Conservation (phyloP, 768 basidiomycete genomes). For the Austroboletus eburneus region DNA sequence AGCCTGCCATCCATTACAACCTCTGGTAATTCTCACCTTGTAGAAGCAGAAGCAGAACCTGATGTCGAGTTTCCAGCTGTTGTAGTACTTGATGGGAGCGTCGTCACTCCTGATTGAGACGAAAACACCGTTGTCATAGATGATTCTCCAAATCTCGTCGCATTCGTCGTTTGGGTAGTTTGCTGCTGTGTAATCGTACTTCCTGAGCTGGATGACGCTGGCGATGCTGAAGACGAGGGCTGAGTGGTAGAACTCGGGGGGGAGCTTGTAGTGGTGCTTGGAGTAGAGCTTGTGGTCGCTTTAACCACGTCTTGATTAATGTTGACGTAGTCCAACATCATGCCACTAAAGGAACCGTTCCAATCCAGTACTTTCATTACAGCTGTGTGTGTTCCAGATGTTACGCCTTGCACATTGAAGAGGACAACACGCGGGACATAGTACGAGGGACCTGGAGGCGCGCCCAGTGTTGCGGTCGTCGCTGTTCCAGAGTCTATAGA, state of each 20-base stretch:
- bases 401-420: conserved; percentile 19
- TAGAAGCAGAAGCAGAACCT: conserved; percentile 6
- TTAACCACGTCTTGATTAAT: conserved; percentile 21
- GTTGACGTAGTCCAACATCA: conserved; percentile 28
- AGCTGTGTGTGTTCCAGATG: conserved; percentile 21
- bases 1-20: background rate
- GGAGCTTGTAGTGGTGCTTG: conserved; percentile 1
- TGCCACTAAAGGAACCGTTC: conserved; percentile 23
- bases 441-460: conserved; percentile 22
- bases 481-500: conserved; percentile 21
- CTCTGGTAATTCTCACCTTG: conserved; percentile 8
- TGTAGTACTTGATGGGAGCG: conserved; percentile 12
- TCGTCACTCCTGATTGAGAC: conserved; percentile 7
- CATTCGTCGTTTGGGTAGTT: background rate
- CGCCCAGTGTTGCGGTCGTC: conserved; percentile 20
- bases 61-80: conserved; percentile 1
- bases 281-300: conserved; percentile 3
- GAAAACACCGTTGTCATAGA: conserved; percentile 4
- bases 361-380: conserved; percentile 24
- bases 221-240: conserved; percentile 3
- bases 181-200: no score
- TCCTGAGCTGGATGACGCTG: no score
- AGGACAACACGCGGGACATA: conserved; percentile 19
- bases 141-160: no score
- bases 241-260: conserved; percentile 1